Evolutionary conservation across 225 moss, liverwort and hornwort genomes (phyloP), one percentile per base, ranked within the genome.

Genomic region (Physcomitrium patens): DNA sequence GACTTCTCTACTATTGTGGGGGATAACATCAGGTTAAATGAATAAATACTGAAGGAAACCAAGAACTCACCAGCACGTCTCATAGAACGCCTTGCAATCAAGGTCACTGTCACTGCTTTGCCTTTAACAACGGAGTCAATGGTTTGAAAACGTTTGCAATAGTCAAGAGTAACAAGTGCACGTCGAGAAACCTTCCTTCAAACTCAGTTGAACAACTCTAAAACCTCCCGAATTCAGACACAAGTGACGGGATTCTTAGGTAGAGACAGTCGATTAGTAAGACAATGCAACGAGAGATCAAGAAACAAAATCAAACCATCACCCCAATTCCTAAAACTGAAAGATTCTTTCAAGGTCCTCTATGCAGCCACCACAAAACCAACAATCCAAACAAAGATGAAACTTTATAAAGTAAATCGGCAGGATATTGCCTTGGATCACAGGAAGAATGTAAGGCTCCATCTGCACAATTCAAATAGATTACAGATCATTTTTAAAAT

Each of bases 371-470:
- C 60, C 7, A 55, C 68, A 67, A 45, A 66, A 59, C 16, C 60
- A 37, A 4, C 60, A 66, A 24, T 9, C 31, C 67, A 37, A 58
- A 50, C 43, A 41, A 70, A 51, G 17, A 10, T 26, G 12, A 74
- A 69, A 60, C 28, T 14, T 15, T 51, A 66, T 51, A 12, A 64
- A 51, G 50, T 27, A 68, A 58, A 66, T 65, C 28, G 71, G 77
- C 69, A 91, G 96, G 96, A 96, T 96, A 96, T 96, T 97, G 84
- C 97, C 97, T 85, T 99, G 97, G 11, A 99, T 95, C 54, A 94
- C 73, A 68, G 97, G 95, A 79, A 99, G 83, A 83, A 93, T 91
- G 49, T 84, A 99, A 19, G 90, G 86, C 85, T 93, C 93, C 91
- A 89, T n/a, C 96, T 96, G 91, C 85, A 83, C 54, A 79, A 76